A percentile compares a stretch with the other conserved stretches of the same genome.
Conservation (phyloP, 2,329 filamentous ascomycete genomes). For the Nemania serpens region DNA sequence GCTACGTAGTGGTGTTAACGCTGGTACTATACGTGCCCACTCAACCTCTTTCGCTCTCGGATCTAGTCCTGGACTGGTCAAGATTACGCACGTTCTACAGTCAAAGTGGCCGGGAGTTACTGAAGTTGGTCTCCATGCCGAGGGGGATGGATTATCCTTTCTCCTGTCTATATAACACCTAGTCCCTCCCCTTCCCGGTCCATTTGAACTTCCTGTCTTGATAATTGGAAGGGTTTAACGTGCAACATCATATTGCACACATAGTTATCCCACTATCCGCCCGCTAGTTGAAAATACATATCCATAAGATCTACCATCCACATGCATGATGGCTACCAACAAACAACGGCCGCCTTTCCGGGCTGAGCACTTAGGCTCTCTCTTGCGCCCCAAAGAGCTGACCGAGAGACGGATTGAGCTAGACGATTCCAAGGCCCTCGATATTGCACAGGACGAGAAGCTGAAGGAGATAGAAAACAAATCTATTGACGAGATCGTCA, state of each 20-base stretch:
- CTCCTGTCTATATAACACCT: conserved; percentile 13
- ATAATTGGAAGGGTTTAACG: background rate
- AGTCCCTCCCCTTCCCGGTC: background rate
- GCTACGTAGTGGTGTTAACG: background rate
- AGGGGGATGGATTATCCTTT: background rate
- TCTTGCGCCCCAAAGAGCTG: conserved; percentile 69
- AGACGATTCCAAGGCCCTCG: conserved; percentile 45
- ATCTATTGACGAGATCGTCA: conserved; percentile 69
- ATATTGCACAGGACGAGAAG: conserved; percentile 46
- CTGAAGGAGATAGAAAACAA: conserved; percentile 62
- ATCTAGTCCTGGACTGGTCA: background rate
- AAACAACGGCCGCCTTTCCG: conserved; percentile 64
- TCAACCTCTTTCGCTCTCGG: conserved; percentile 9
- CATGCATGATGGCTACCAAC: conserved; percentile 34
- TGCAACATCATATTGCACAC: background rate
- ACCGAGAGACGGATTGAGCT: conserved; percentile 61
- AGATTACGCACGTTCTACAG: conserved; percentile 2
- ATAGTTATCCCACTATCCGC: background rate
- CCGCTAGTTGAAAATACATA: background rate
- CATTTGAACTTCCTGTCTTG: background rate
- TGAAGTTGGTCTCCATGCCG: background rate
- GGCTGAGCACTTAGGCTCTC: conserved; percentile 75
- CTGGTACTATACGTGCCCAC: conserved; percentile 1
- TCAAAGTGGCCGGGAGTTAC: background rate
- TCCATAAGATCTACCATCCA: background rate